Conservation (phyloP, 2,329 filamentous ascomycete genomes). For the Sporothrix sp. region DNA sequence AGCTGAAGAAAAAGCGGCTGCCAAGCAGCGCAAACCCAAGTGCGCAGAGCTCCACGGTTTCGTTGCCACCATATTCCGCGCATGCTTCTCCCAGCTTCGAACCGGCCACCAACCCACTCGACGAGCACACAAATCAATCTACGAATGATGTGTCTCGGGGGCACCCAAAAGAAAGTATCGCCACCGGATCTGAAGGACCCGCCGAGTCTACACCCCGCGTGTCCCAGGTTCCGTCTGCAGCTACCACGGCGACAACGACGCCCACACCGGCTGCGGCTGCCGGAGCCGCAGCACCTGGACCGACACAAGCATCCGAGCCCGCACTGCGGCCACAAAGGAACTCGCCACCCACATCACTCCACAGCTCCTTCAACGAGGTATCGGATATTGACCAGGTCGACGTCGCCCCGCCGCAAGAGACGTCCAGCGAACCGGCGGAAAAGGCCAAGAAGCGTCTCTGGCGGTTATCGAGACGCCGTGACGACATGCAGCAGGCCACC, state of each 20-base stretch:
- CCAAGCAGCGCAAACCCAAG: conserved; percentile 72
- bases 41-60: conserved; percentile 81
- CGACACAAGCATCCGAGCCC: neutral
- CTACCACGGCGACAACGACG: conserved; percentile 9
- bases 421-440: conserved; percentile 33
- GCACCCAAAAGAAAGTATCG: neutral
- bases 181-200: conserved; percentile 18
- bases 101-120: conserved; percentile 13
- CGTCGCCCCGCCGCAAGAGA: conserved; percentile 31
- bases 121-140: conserved; percentile 5
- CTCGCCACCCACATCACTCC: conserved; percentile 68
- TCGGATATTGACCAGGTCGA: conserved; percentile 71
- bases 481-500: conserved; percentile 32
- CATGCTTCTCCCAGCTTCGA: conserved; percentile 39
- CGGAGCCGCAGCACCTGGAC: conserved; percentile 17
- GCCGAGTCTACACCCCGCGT: conserved; percentile 37
- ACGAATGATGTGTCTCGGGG: neutral
- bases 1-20: conserved; percentile 77
- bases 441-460: conserved; percentile 61
- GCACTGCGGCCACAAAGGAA: conserved; percentile 50
- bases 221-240: conserved; percentile 34
- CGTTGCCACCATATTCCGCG: conserved; percentile 45
- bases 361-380: conserved; percentile 68
- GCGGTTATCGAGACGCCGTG: conserved; percentile 61
- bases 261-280: conserved; percentile 13